phyloP scores from a whole-genome alignment of 768 basidiomycete species.

The Termitomyces sp. region DNA sequence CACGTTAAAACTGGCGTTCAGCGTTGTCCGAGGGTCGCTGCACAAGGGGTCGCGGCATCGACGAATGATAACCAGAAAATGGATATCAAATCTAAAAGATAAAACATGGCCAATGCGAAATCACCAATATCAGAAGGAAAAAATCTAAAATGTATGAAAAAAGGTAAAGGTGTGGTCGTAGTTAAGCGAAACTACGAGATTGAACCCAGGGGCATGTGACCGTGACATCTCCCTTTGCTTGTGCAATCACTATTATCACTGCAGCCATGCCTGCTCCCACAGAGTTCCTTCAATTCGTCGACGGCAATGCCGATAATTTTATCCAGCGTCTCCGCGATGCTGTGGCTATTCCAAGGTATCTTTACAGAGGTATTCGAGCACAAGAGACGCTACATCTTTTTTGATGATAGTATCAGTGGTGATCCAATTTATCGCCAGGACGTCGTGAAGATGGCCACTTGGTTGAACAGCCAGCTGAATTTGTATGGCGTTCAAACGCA shows the following conservation, averaged over 20 bases:
- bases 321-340: constrained; percentile 77
- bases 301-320: constrained; percentile 65
- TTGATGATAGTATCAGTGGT: constrained; percentile 51
- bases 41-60: too few relatives aligned
- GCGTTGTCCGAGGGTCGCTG: too few relatives aligned
- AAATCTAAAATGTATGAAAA: too few relatives aligned
- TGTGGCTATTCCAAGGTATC: constrained; percentile 76
- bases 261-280: constrained; percentile 42
- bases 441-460: constrained; percentile 83
- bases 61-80: too few relatives aligned
- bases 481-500: constrained; percentile 76
- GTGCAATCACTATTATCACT: not conserved
- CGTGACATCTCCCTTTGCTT: too few relatives aligned
- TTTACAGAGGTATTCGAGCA: constrained; percentile 4
- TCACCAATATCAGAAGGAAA: too few relatives aligned
- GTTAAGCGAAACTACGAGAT: too few relatives aligned
- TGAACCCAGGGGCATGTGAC: too few relatives aligned
- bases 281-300: constrained; percentile 51
- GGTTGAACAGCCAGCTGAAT: constrained; percentile 69
- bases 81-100: too few relatives aligned
- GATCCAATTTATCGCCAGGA: constrained; percentile 68
- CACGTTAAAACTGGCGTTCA: too few relatives aligned
- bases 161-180: too few relatives aligned
- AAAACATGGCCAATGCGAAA: too few relatives aligned
- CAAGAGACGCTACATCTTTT: not conserved